Percentiles rank a stretch among this genome's conserved stretches.
These are phyloP conservation scores for Amoebophrya sp. DNA, from an alignment of 169 alveolate genomes.

Conservation along the genomic window DNA sequence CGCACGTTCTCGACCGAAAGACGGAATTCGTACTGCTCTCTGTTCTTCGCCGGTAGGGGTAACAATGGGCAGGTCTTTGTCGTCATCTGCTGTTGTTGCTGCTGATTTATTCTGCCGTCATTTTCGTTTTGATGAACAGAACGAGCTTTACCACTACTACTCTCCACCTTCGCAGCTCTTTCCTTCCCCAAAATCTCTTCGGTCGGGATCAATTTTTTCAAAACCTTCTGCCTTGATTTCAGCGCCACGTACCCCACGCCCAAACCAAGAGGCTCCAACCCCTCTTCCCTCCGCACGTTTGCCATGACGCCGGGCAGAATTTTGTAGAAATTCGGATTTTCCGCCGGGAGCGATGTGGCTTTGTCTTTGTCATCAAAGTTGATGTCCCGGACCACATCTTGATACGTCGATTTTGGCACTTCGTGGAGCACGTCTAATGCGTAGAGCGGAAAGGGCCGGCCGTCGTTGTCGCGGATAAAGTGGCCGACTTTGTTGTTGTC, in stretches of 20 bases:
- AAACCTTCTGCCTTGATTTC: too few relatives aligned
- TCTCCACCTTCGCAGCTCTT: too few relatives aligned
- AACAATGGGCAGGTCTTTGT: too few relatives aligned
- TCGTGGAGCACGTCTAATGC: neutral
- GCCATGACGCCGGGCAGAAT: neutral
- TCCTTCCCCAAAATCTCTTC: too few relatives aligned
- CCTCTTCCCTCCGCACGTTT: neutral
- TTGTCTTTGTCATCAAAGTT: neutral
- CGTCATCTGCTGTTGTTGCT: too few relatives aligned
- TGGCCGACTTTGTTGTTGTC: neutral
- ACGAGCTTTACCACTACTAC: too few relatives aligned
- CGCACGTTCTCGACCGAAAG: too few relatives aligned
- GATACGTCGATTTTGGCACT: neutral
- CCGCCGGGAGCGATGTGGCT: neutral
- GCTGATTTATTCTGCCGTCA: too few relatives aligned
- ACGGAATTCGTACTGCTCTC: too few relatives aligned
- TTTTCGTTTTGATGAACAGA: too few relatives aligned
- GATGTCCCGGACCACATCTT: neutral
- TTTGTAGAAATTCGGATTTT: neutral
- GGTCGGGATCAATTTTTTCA: neutral
- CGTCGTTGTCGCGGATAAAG: neutral
- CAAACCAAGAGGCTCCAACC: neutral
- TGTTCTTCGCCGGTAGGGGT: too few relatives aligned
- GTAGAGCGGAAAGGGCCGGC: neutral
- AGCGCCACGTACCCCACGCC: neutral